A percentile compares a stretch with the other conserved stretches of the same genome.
Conservation (phyloP, 2,329 filamentous ascomycete genomes). For the Claviceps sp. region DNA sequence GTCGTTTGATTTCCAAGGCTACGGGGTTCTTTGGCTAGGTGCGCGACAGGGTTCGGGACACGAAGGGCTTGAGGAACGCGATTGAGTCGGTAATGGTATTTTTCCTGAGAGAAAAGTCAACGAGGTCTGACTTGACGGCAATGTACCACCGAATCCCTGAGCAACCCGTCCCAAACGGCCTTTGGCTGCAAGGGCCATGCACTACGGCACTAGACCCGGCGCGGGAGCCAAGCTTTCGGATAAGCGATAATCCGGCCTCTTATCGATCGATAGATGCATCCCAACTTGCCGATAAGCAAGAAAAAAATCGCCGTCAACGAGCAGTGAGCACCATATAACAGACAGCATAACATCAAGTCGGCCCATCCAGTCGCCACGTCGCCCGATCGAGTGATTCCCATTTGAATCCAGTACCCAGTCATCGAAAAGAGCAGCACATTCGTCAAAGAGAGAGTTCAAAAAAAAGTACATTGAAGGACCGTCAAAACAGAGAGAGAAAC, state of each 20-base stretch:
- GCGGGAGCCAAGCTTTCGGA: conserved; percentile 9
- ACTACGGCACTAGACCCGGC: not conserved
- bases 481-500: not conserved
- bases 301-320: conserved; percentile 12
- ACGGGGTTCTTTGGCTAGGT: not conserved
- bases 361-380: not conserved
- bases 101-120: not conserved
- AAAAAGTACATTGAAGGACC: too few relatives aligned
- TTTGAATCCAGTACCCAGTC: too few relatives aligned
- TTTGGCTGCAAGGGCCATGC: not conserved
- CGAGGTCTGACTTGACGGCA: not conserved
- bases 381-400: not conserved
- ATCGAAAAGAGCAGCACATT: too few relatives aligned
- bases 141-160: not conserved
- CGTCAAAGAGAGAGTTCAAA: too few relatives aligned
- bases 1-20: not conserved
- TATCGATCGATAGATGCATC: conserved; percentile 12
- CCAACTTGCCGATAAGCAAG: conserved; percentile 14
- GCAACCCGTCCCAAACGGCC: too few relatives aligned
- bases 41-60: not conserved
- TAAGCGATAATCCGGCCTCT: conserved; percentile 17
- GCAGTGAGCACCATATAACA: not conserved
- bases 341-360: not conserved
- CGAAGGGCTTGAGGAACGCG: not conserved
- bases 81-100: not conserved